Evolutionary conservation across 2,329 filamentous ascomycete species (phyloP), one percentile per base, ranked within the genome.

Genomic region (Alternaria dauci): DNA sequence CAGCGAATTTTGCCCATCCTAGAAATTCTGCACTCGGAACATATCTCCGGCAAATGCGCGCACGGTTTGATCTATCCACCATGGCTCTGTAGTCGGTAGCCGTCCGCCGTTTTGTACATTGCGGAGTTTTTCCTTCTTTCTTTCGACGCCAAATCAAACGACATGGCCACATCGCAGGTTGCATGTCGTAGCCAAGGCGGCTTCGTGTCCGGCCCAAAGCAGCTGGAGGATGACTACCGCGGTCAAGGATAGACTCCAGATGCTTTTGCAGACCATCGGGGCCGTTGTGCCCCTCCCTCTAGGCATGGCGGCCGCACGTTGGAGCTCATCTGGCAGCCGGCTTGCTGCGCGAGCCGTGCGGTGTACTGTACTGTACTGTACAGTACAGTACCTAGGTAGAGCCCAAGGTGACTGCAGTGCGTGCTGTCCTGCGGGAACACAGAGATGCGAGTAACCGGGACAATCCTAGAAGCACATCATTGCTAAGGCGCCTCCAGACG

Each of bases 381-480:
- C 20, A 23, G 20, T 23, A 23, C 20, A 23, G 20, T 23, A 23
- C 20, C 20, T 23, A 23, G 20, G 20, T 48, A 50, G 62, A 63
- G 55, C 54, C 28, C 62, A 64, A 65, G 61, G 66, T 59, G 63
- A 69, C 65, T 62, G 65, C 55, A 52, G 65, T 66, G 59, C 50
- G 42, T 58, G 42, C 62, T 68, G 60, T 58, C 66, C 57, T 54
- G 60, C 62, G 61, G 58, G 62, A 43, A 38, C 38, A 58, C 62
- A 66, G 57, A 65, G 53, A 71, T 69, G 72, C 68, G 63, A 62
- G 67, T 52, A 63, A 57, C 71, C 66, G 69, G 70, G 36, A 46
- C 69, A 58, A 75, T 73, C 72, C 71, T 68, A 62, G 73, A 55
- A 56, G 63, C 48, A 65, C 62, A 71, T 72, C 68, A 61, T 53